Conservation (phyloP, 2,329 filamentous ascomycete genomes). For the Penicillium griseofulvum region DNA sequence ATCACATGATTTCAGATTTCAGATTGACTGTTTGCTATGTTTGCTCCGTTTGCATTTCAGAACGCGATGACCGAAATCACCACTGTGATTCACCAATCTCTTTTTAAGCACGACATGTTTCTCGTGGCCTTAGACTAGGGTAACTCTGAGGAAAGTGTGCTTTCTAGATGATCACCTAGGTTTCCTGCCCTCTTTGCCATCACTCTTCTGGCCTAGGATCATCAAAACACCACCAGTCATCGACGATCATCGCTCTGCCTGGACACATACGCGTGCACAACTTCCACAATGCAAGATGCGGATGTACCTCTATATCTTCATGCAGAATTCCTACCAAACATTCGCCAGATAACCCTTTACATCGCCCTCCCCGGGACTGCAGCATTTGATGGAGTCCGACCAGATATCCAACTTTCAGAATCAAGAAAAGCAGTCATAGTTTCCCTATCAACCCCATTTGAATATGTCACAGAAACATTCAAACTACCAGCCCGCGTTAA, state of each 20-base stretch:
- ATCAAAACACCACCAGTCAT: background rate
- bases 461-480: constrained; percentile 39
- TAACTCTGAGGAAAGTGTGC: background rate
- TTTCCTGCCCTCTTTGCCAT: background rate
- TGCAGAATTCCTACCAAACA: constrained; percentile 60
- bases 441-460: constrained; percentile 32
- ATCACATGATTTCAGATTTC: background rate
- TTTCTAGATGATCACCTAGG: background rate
- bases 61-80: background rate
- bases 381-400: constrained; percentile 9
- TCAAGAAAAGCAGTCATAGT: constrained; percentile 37
- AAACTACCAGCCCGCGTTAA: constrained; percentile 47
- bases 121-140: background rate
- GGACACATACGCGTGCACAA: background rate
- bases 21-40: background rate
- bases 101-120: background rate
- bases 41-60: constrained; percentile 14
- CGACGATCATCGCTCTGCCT: background rate
- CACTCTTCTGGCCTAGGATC: background rate
- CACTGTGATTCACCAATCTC: background rate
- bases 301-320: constrained; percentile 47
- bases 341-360: constrained; percentile 59
- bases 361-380: constrained; percentile 44
- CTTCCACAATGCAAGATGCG: constrained; percentile 4
- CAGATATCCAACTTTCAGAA: constrained; percentile 32